phyloP scores from a whole-genome alignment of 2,329 filamentous ascomycete genomes.

The Stagonosporopsis vannaccii region DNA sequence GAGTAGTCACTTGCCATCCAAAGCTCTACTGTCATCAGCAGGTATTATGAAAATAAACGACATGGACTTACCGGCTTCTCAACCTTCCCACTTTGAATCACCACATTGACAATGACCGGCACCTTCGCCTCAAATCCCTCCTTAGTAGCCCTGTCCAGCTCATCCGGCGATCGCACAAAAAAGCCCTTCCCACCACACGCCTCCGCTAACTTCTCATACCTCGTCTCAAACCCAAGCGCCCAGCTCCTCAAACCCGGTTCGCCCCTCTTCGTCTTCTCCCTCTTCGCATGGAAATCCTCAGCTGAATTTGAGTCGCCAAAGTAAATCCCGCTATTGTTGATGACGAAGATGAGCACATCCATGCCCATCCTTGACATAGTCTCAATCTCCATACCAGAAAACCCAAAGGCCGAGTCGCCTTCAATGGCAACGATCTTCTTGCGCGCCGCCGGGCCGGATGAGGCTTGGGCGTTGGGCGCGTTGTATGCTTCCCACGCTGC shows the following conservation, averaged over 20 bases:
- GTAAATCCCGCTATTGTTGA: constrained; percentile 61
- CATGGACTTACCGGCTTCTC: constrained; percentile 18
- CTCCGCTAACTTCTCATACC: constrained; percentile 63
- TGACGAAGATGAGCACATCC: constrained; percentile 62
- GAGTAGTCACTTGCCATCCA: background rate
- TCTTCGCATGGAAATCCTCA: constrained; percentile 55
- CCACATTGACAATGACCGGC: constrained; percentile 63
- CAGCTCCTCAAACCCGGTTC: constrained; percentile 55
- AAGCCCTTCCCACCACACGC: constrained; percentile 63
- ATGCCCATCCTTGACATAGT: constrained; percentile 64
- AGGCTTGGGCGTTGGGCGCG: constrained; percentile 47
- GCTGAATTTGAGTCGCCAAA: constrained; percentile 47
- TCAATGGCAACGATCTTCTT: constrained; percentile 66
- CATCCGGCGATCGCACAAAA: constrained; percentile 60
- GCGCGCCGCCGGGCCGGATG: constrained; percentile 33
- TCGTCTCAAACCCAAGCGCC: constrained; percentile 61
- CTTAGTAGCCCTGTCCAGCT: constrained; percentile 59
- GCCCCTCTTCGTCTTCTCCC: constrained; percentile 41
- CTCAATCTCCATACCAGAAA: constrained; percentile 63
- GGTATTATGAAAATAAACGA: too few species aligned
- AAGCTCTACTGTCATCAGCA: background rate
- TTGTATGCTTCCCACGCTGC: constrained; percentile 66
- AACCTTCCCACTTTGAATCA: constrained; percentile 57
- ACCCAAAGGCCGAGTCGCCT: constrained; percentile 65
- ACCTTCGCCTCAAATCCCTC: constrained; percentile 58